Base-by-base conservation (phyloP, 768 basidiomycete species). In the Exidia glandulosa region DNA sequence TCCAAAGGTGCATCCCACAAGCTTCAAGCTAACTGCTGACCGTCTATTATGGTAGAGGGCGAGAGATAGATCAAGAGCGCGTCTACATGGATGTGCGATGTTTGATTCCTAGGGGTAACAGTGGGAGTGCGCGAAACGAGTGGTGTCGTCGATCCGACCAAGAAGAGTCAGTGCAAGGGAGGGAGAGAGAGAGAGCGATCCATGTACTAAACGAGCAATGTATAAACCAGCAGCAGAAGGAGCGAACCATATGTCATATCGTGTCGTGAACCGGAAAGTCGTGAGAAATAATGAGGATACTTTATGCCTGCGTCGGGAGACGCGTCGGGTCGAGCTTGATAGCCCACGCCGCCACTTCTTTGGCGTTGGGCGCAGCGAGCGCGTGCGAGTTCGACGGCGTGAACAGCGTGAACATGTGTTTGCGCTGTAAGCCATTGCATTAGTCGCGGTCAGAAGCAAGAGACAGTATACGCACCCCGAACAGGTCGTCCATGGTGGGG, bases 381-480 rank as follows among this genome's bases (percentile, higher is more conserved):
- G 90, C 90, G 74, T 94, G 87, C 29, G 93, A 94, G 71, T 96
- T 95, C 7, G 90, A 89, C 13, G 90, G 79, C 2, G 94, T 94
- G 73, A 94, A 95, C 32, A 96, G 79, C 13, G 90, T 93, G 72
- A 96, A 94, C 14, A 86, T 87, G 71, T 85, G 87, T 33, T 79
- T 83, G 79, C 86, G 90, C 93, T 94, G 68, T 50, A 16, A 55
- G 60, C n/a, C n/a, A 61, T 34, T 32, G 23, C 12, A 12, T 56
- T 10, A 57, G 34, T 7, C 25, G 50, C 23, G 19, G 19, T 5
- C 14, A 57, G 14, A 27, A 57, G 37, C 29, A 37, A 31, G 6
- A 50, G 36, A 55, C 25, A 31, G 12, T 27, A 56, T 56, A 78
- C 90, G 72, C 70, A 93, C 94, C 66, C 88, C 91, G 32, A 94